These are phyloP conservation scores for Suillus paluster DNA, from an alignment of 768 basidiomycete species.

Conservation along the genomic window DNA sequence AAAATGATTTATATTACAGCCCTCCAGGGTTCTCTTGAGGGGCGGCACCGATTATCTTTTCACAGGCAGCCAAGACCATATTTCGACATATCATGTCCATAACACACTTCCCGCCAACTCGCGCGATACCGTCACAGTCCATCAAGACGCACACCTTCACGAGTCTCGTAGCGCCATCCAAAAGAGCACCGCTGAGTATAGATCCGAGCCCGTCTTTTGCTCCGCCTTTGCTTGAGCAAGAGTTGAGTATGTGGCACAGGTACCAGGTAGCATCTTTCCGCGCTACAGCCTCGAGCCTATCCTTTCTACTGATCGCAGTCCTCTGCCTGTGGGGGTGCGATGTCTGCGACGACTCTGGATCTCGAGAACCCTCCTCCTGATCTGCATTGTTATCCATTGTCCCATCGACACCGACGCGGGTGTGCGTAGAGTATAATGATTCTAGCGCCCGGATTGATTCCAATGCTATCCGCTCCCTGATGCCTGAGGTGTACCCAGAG, in stretches of 20 bases:
- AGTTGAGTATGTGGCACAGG: conserved; percentile 28
- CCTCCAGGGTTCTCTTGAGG: not conserved
- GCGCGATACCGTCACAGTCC: conserved; percentile 1
- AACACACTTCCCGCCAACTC: not conserved
- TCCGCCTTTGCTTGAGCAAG: conserved; percentile 16
- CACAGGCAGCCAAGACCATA: conserved; percentile 34
- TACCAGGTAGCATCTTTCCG: conserved; percentile 33
- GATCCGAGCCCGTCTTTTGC: not conserved
- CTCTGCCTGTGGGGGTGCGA: conserved; percentile 3
- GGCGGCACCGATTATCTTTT: conserved; percentile 21
- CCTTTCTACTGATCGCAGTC: conserved; percentile 18
- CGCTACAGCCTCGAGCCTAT: conserved; percentile 28
- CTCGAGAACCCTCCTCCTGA: not conserved
- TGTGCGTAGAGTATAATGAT: conserved; percentile 16
- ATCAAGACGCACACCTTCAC: conserved; percentile 11
- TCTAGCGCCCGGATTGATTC: conserved; percentile 33
- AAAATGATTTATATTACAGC: not conserved
- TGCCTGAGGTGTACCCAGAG: not conserved
- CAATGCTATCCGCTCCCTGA: conserved; percentile 30
- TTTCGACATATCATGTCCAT: conserved; percentile 29
- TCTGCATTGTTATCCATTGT: conserved; percentile 5
- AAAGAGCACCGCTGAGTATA: conserved; percentile 20
- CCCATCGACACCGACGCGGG: not conserved
- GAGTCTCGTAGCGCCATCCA: conserved; percentile 29
- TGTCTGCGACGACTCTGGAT: not conserved